phyloP scores from a whole-genome alignment of 1,139 yeast genomes.

The Williopsis jadinii region DNA sequence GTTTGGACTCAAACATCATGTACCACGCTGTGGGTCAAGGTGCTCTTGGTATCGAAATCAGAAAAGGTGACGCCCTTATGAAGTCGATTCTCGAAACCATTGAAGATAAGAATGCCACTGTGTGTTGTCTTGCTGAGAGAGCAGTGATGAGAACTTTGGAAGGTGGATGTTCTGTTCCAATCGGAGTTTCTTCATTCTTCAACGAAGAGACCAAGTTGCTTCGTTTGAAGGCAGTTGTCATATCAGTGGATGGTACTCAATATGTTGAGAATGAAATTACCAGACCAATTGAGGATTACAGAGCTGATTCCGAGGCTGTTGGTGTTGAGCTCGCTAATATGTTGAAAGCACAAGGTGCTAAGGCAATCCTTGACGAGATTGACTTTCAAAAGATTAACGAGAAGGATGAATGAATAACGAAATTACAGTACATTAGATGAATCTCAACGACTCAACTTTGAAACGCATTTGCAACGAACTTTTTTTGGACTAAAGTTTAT shows the following conservation, averaged over 20 bases:
- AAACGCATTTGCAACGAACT: too few relatives aligned
- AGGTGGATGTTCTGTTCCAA: slow-evolving; percentile 98
- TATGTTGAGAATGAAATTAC: slow-evolving; percentile 43
- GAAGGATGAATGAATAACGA: slow-evolving; percentile 20
- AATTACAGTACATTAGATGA: too few relatives aligned
- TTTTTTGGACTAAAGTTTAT: too few relatives aligned
- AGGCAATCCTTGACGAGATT: slow-evolving; percentile 70
- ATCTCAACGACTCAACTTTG: too few relatives aligned
- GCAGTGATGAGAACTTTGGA: slow-evolving; percentile 80
- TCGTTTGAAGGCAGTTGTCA: slow-evolving; percentile 64
- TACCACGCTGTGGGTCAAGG: slow-evolving; percentile 98
- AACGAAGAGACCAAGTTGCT: slow-evolving; percentile 37
- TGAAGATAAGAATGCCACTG: slow-evolving; percentile 60
- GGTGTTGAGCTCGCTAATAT: slow-evolving; percentile 67
- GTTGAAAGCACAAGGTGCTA: slow-evolving; percentile 74
- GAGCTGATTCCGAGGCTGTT: slow-evolving; percentile 60
- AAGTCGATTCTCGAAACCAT: slow-evolving; percentile 53
- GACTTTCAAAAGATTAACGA: slow-evolving; percentile 55
- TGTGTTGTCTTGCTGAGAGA: slow-evolving; percentile 87
- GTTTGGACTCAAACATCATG: slow-evolving; percentile 78
- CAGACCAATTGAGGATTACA: slow-evolving; percentile 15
- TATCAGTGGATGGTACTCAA: slow-evolving; percentile 74
- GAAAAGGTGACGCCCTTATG: slow-evolving; percentile 57
- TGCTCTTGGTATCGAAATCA: slow-evolving; percentile 87
- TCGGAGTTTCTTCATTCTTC: slow-evolving; percentile 72